Percentiles rank a stretch among this genome's conserved stretches.
These are phyloP conservation scores for Dactylellina sp. DNA, from an alignment of 2,329 filamentous ascomycete species.

Conservation along the genomic window DNA sequence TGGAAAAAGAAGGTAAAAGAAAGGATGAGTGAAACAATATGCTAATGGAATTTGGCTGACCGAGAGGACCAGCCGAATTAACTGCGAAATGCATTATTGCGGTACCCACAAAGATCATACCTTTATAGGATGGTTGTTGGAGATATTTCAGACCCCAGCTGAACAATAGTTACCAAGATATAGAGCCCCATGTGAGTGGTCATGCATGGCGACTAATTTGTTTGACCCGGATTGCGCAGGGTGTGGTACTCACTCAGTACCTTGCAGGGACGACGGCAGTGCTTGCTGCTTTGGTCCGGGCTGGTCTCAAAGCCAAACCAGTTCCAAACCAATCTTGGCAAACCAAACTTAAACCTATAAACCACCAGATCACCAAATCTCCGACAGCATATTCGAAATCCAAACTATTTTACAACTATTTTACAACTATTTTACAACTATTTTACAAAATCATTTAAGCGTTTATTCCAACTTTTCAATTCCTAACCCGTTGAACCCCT, in stretches of 20 bases:
- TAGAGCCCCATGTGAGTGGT: background rate
- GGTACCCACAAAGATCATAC: background rate
- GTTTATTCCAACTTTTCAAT: too few species aligned
- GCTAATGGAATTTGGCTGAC: background rate
- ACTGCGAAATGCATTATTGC: background rate
- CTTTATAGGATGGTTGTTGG: conserved; percentile 7
- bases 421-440: too few species aligned
- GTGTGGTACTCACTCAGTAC: conserved; percentile 5
- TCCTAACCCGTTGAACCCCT: too few species aligned
- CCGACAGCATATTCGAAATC: too few species aligned
- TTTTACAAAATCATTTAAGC: too few species aligned
- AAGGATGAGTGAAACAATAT: background rate
- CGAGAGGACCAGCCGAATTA: background rate
- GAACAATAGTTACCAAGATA: conserved; percentile 1
- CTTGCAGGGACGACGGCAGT: conserved; percentile 32
- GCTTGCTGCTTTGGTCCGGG: background rate
- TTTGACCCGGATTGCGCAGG: conserved; percentile 29
- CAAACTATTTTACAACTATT: too few species aligned
- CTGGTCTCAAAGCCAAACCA: too few species aligned
- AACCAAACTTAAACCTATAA: too few species aligned
- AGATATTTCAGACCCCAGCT: too few species aligned
- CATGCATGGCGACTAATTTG: background rate
- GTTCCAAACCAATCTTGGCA: too few species aligned
- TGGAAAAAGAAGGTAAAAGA: background rate
- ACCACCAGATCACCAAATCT: too few species aligned